phyloP scores from a whole-genome alignment of 106 monocot genomes.

The Acorus calamus region DNA sequence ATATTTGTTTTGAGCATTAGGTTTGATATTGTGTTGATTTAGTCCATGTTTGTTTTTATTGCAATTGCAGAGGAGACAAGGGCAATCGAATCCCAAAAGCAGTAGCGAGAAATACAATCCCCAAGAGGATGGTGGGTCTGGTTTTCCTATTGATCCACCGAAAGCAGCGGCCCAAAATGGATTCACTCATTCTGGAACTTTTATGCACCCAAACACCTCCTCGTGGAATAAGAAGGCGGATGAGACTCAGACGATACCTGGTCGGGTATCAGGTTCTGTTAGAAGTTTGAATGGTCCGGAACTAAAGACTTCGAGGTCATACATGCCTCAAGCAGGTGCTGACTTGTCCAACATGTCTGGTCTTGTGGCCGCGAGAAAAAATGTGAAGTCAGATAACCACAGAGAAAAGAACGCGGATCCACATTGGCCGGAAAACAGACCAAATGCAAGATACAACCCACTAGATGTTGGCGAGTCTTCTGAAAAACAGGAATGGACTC shows the following conservation, averaged over 20 bases:
- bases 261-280: slow-evolving; percentile 9
- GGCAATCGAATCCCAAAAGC: slow-evolving; percentile 32
- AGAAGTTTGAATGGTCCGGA: slow-evolving; percentile 17
- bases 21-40: background rate
- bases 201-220: slow-evolving; percentile 12
- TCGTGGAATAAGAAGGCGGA: slow-evolving; percentile 19
- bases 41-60: background rate
- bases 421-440: too few relatives aligned
- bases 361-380: slow-evolving; percentile 14
- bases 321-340: slow-evolving; percentile 10
- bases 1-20: background rate
- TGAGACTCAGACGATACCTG: slow-evolving; percentile 8
- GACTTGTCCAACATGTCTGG: slow-evolving; percentile 17
- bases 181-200: slow-evolving; percentile 15
- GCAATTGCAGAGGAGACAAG: slow-evolving; percentile 18
- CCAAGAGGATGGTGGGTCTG: slow-evolving; percentile 22
- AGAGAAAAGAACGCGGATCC: slow-evolving; percentile 5
- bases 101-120: slow-evolving; percentile 39
- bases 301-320: slow-evolving; percentile 27
- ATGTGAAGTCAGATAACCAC: slow-evolving; percentile 7
- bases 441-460: slow-evolving; percentile 16
- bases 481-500: slow-evolving; percentile 10
- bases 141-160: slow-evolving; percentile 24
- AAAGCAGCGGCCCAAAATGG: slow-evolving; percentile 11
- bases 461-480: slow-evolving; percentile 23